Base-by-base conservation (phyloP, 805 yeast species). In the Candida ovalis region DNA sequence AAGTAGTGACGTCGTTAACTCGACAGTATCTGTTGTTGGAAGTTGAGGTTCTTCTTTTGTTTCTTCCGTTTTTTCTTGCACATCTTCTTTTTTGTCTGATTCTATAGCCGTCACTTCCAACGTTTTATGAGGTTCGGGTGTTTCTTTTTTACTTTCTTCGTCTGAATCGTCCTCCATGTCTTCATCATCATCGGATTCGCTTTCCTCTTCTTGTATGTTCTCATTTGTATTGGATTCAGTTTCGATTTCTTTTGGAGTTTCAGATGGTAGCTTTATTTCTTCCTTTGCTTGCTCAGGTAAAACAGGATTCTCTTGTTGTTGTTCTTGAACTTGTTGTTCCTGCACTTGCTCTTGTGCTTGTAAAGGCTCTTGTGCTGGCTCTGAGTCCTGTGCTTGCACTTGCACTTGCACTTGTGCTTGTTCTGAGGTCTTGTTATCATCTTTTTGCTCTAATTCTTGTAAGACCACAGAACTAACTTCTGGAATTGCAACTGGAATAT, bases 281-380 rank as follows among this genome's bases (percentile, higher is more conserved):
- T n/a, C 36, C 44, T 40, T 47, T 43, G 22, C 30, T 47, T 40
- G 35, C n/a, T 13, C 25, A n/a, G n/a, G 38, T 3, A 18, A n/a
- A 40, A 25, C 44, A 41, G 8, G 35, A 30, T 37, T 13, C 24
- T 17, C 39, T 35, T 35, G 21, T 19, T 35, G 22, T 5, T 33
- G 4, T 33, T 15, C 9, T 33, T 15, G 18, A 15, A 4, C 37
- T 33, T 15, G 39, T 36, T 17, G 23, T 36, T 18, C 23, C 6
- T n/a, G 35, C 35, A 12, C 35, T 30, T 25, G 28, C 10, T 25
- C 28, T 25, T 25, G 7, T 25, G 9, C 35, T 30, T 8, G 35
- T 30, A n/a, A n/a, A n/a, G n/a, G n/a, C 24, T 17, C 39, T 35
- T 35, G 21, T 19, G 15, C 23, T 5, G 9, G 4, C 15, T 15